Base-by-base conservation (phyloP, 2,329 filamentous ascomycete genomes). In the Catunica adiposa region DNA sequence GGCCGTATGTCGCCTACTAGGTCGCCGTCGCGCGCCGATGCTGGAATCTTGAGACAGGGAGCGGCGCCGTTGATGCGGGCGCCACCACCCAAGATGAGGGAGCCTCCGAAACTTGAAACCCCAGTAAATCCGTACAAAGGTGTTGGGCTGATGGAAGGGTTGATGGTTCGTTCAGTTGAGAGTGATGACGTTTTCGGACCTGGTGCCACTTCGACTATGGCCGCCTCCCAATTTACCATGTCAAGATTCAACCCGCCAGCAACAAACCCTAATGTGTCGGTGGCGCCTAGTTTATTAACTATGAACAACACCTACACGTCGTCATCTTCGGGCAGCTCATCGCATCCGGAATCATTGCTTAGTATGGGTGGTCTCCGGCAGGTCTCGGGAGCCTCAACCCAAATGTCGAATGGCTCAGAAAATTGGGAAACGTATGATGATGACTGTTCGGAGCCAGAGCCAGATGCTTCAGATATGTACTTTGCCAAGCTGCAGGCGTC, bases 351-450 rank as follows among this genome's bases (percentile, higher is more conserved):
- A 26, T 58, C 56, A 5, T 11, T 58, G 20, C 48, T 58, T 34
- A 29, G 50, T 14, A 38, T 52, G n/a, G 56, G 47, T 14, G 55
- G 40, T 22, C 73, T 72, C 1, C 74, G 87, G 51, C 86, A 90
- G 62, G 82, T 84, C 15, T 71, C 69, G 2, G 63, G 61, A 52
- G 51, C 59, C 15, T 89, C 86, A n/a, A 87, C 84, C 1, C 76
- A 75, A 22, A 75, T 85, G 25, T 88, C 86, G 3, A 87, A 86
- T 1, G 25, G 25, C 23, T 94, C 87, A 2, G 90, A 97, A 69
- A 97, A 97, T 67, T 97, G 90, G 90, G 90, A 97, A 69, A 95
- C 89, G 8, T 97, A 92, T 63, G 89, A 92, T 62, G 87, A 94
- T 66, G 50, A 29, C 29, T 80, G 77, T 61, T 88, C 84, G 59